Conservation (phyloP, 208 protist species). For the Wallacemonas sp. region DNA sequence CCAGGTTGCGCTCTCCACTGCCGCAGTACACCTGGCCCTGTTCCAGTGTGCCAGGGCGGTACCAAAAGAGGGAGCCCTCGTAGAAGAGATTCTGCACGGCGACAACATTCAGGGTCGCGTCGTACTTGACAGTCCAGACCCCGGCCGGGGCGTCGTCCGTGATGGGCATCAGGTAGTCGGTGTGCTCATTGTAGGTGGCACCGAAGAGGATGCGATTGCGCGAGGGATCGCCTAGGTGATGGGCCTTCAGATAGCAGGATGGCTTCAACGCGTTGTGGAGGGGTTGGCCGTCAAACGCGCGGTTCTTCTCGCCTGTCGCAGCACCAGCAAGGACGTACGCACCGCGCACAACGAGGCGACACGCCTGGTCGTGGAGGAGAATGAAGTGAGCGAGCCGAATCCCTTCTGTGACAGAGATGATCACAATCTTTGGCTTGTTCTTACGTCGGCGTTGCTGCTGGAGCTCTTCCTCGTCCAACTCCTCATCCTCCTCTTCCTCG, state of each 20-base stretch:
- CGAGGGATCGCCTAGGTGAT: conserved; percentile 33
- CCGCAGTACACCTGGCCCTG: conserved; percentile 88
- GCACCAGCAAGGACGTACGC: conserved; percentile 52
- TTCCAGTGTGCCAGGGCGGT: conserved; percentile 69
- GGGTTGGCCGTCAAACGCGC: conserved; percentile 72
- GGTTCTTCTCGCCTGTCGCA: conserved; percentile 56
- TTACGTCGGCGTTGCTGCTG: conserved; percentile 31
- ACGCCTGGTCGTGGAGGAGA: conserved; percentile 67
- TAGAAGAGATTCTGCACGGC: conserved; percentile 85
- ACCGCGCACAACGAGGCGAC: conserved; percentile 74
- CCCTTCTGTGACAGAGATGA: conserved; percentile 73
- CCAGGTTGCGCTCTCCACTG: conserved; percentile 82
- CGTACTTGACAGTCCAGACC: conserved; percentile 89
- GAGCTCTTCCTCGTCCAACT: conserved; percentile 44
- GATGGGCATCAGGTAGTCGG: conserved; percentile 82
- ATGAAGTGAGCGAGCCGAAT: conserved; percentile 89
- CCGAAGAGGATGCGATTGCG: conserved; percentile 76
- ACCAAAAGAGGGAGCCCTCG: conserved; percentile 88
- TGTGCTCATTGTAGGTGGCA: conserved; percentile 78
- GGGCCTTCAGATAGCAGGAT: conserved; percentile 78
- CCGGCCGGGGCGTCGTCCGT: conserved; percentile 85
- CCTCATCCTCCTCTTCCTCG: conserved; percentile 55
- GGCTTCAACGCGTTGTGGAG: conserved; percentile 79
- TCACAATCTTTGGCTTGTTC: conserved; percentile 75
- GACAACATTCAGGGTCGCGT: conserved; percentile 74